Evolutionary conservation across 495 filamentous ascomycete species (phyloP).

Genomic region (Penicillium turbatum): DNA sequence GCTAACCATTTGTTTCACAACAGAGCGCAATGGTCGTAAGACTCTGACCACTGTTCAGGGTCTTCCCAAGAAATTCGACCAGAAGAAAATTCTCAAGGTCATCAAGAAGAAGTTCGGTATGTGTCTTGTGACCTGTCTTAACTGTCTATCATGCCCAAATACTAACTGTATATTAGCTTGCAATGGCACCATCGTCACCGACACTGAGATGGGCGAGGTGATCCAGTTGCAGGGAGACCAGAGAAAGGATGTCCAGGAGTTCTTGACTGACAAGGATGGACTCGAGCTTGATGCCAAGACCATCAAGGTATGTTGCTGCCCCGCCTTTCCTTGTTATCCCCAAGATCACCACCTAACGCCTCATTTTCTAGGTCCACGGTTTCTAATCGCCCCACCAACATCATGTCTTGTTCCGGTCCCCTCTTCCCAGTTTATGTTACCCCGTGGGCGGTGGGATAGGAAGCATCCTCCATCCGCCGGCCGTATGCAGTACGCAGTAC

Average conservation of each 20-base stretch:
- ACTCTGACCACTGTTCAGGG: slow-evolving; percentile 99
- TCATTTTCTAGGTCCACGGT: slow-evolving; percentile 47
- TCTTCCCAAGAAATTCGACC: slow-evolving; percentile 95
- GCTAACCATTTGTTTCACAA: slow-evolving; percentile 22
- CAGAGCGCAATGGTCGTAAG: slow-evolving; percentile 99
- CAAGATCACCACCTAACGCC: slow-evolving; percentile 3
- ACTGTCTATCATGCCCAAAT: neutral
- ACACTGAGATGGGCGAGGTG: slow-evolving; percentile 98
- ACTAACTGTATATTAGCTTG: slow-evolving; percentile 60
- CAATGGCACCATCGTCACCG: slow-evolving; percentile 99
- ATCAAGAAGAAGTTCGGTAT: slow-evolving; percentile 99
- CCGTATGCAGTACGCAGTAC: slow-evolving; percentile 16
- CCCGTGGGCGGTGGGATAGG: slow-evolving; percentile 38
- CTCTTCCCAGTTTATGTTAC: slow-evolving; percentile 41
- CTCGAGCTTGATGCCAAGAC: slow-evolving; percentile 89
- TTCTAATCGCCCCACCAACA: slow-evolving; percentile 47
- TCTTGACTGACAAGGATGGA: slow-evolving; percentile 90
- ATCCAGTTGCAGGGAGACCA: slow-evolving; percentile 99
- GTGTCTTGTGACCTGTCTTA: slow-evolving; percentile 31
- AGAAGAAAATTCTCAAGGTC: slow-evolving; percentile 99
- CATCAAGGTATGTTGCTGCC: slow-evolving; percentile 70
- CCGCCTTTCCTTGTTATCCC: neutral
- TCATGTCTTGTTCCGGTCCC: slow-evolving; percentile 43
- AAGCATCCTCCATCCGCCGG: slow-evolving; percentile 27
- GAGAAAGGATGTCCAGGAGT: slow-evolving; percentile 97